These are phyloP conservation scores for Cyathus striatus DNA, from an alignment of 768 basidiomycete species.

Conservation along the genomic window DNA sequence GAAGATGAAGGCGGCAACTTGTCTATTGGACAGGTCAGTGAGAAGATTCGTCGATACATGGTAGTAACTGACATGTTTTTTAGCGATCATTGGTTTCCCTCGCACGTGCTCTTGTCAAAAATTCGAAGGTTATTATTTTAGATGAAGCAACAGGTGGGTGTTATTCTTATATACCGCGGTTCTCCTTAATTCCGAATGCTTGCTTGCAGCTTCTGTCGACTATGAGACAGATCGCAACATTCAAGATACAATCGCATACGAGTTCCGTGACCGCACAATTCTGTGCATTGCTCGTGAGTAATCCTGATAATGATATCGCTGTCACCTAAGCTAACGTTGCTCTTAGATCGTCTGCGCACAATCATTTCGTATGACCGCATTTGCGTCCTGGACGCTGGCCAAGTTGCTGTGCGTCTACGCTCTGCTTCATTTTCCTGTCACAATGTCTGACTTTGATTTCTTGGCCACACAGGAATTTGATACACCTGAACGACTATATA, in stretches of 20 bases:
- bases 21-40: slow-evolving; percentile 60
- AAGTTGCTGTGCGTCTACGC: slow-evolving; percentile 53
- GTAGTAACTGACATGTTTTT: slow-evolving; percentile 5
- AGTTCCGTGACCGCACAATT: slow-evolving; percentile 82
- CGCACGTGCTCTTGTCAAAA: slow-evolving; percentile 85
- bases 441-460: neutral
- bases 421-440: neutral
- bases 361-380: slow-evolving; percentile 88
- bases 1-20: slow-evolving; percentile 87
- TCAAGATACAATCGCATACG: slow-evolving; percentile 81
- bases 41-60: neutral
- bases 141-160: slow-evolving; percentile 79
- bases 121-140: slow-evolving; percentile 78
- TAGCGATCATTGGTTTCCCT: slow-evolving; percentile 82
- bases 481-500: slow-evolving; percentile 64
- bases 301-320: no score
- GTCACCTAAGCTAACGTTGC: neutral
- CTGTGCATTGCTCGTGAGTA: slow-evolving; percentile 83
- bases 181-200: slow-evolving; percentile 3
- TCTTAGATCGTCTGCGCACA: slow-evolving; percentile 73
- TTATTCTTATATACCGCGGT: neutral
- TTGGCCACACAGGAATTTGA: slow-evolving; percentile 89
- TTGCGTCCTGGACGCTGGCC: slow-evolving; percentile 79
- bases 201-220: slow-evolving; percentile 66
- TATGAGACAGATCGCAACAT: slow-evolving; percentile 89